Evolutionary conservation across 2,329 filamentous ascomycete species (phyloP), one percentile per base, ranked within the genome.

Genomic region (Arthrobotrys entomopaga): DNA sequence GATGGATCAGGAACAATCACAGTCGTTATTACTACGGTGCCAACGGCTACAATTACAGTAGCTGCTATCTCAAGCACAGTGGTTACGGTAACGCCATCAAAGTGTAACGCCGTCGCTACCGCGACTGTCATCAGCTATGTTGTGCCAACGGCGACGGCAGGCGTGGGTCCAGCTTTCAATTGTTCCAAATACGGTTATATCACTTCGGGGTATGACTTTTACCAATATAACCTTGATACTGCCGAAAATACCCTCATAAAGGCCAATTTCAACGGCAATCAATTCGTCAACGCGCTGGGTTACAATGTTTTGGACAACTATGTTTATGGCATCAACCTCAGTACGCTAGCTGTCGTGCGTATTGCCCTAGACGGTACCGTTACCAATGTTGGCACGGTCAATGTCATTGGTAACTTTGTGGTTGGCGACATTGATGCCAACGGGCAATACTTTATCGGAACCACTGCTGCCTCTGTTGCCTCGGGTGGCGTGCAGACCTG

Each of bases 241-340:
- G 43, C 43, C 5, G 7, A 7, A 5, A 8, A n/a, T 5, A 48
- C 43, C 16, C 43, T 48, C 5, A 48, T 48, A 7, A 48, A 48
- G n/a, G 7, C 8, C 43, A 48, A 48, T 16, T 48, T 48, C 43
- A 48, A 10, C 43, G n/a, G n/a, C 8, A 16, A 5, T n/a, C 5
- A 7, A 5, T 10, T 10, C n/a, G n/a, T 48, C 43, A 48, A 48
- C n/a, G 43, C 43, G 8, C 7, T 48, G 8, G 43, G 43, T 11
- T 48, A 48, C 43, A 48, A 48, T 16, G 43, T 48, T 16, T 16
- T 48, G 8, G 43, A 48, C n/a, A 48, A 48, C n/a, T 48, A 48
- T 16, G n/a, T 48, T 10, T 48, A 48, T n/a, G 43, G 43, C 5
- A 48, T 48, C 16, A 16, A 48, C 8, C n/a, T 48, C 8, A 16